phyloP scores from a whole-genome alignment of 2,329 filamentous ascomycete genomes.

The Emmonsiellopsis sp. region DNA sequence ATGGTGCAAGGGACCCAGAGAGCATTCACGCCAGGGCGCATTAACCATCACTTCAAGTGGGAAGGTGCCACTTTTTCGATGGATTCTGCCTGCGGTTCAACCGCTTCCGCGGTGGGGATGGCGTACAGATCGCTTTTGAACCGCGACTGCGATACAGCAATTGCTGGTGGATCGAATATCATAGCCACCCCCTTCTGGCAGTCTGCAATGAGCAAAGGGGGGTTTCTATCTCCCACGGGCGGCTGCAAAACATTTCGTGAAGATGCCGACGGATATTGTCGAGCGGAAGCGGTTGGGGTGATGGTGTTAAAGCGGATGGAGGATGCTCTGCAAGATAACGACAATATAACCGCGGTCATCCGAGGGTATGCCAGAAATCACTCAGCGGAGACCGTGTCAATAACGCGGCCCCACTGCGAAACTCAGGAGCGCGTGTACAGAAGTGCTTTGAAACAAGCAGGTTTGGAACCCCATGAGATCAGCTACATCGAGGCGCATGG shows the following conservation, averaged over 20 bases:
- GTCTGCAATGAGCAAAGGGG: conserved; percentile 61
- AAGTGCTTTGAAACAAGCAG: conserved; percentile 6
- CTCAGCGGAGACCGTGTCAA: conserved; percentile 37
- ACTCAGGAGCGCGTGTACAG: conserved; percentile 19
- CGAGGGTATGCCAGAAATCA: conserved; percentile 67
- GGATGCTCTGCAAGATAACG: conserved; percentile 63
- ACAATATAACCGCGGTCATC: conserved; percentile 56
- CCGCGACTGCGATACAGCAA: conserved; percentile 66
- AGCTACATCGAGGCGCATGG: conserved; percentile 25
- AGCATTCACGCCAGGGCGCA: conserved; percentile 50
- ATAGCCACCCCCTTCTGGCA: conserved; percentile 71
- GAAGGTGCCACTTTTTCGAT: conserved; percentile 58
- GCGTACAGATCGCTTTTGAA: conserved; percentile 61
- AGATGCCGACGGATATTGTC: conserved; percentile 52
- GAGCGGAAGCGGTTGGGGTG: conserved; percentile 53
- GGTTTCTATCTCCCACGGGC: conserved; percentile 54
- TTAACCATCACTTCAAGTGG: conserved; percentile 67
- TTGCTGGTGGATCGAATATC: conserved; percentile 65
- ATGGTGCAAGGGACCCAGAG: conserved; percentile 51
- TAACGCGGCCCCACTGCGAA: conserved; percentile 24
- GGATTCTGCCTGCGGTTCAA: conserved; percentile 64
- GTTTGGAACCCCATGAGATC: conserved; percentile 20
- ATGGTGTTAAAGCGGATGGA: conserved; percentile 67
- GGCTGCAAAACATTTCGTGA: conserved; percentile 45
- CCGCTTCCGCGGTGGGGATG: conserved; percentile 57